Percentiles rank a stretch among this genome's conserved stretches.
Conservation (phyloP, 2,329 filamentous ascomycete species). For the Fusarium fujikuroi region DNA sequence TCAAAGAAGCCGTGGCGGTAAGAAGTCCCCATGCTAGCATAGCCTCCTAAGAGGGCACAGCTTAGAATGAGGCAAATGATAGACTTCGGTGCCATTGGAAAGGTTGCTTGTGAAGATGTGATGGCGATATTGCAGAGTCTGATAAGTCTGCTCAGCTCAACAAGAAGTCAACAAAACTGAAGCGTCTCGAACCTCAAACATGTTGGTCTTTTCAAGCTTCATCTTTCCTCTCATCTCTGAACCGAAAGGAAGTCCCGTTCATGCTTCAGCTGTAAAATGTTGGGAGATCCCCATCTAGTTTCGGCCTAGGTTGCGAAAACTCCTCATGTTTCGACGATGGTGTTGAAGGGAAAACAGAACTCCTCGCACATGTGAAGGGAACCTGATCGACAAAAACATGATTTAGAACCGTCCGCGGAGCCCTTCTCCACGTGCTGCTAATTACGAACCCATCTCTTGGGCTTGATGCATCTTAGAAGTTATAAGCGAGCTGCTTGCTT, state of each 20-base stretch:
- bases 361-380: conserved; percentile 1
- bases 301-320: conserved; percentile 35
- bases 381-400: background rate
- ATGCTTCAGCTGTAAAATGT: background rate
- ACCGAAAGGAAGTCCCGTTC: background rate
- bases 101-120: background rate
- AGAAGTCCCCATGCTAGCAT: conserved; percentile 29
- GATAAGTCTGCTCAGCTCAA: background rate
- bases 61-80: conserved; percentile 18
- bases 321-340: background rate
- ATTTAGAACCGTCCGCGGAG: background rate
- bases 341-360: background rate
- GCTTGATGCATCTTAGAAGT: background rate
- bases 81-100: background rate
- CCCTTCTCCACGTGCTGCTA: background rate
- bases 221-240: background rate
- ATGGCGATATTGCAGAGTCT: background rate
- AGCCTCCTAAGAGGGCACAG: conserved; percentile 34
- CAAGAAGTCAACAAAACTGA: background rate
- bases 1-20: conserved; percentile 33
- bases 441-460: background rate
- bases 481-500: background rate
- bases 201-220: background rate
- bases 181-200: background rate
- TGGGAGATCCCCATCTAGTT: conserved; percentile 4